A percentile compares a stretch with the other conserved stretches of the same genome.
phyloP scores from a whole-genome alignment of 2,329 filamentous ascomycete species.

The Cucurbitaria berberidis region DNA sequence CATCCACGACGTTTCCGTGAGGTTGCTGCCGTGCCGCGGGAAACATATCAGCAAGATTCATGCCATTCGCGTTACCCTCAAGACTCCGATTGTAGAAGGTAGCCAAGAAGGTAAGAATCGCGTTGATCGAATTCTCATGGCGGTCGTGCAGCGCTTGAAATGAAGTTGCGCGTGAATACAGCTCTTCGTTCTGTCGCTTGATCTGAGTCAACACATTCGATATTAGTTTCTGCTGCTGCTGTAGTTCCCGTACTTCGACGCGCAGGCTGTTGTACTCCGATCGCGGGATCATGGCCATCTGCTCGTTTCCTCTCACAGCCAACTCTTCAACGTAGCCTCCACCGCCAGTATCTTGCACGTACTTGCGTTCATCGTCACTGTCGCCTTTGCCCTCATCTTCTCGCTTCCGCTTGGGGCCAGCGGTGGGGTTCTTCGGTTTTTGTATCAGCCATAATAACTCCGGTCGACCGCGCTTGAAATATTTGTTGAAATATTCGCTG shows the following conservation, averaged over 20 bases:
- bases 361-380: constrained; percentile 68
- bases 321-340: constrained; percentile 50
- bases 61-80: constrained; percentile 76
- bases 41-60: constrained; percentile 85
- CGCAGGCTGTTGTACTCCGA: constrained; percentile 80
- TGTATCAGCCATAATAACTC: constrained; percentile 96
- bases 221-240: constrained; percentile 86
- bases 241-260: constrained; percentile 79
- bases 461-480: constrained; percentile 90
- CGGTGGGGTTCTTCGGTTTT: constrained; percentile 79
- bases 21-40: constrained; percentile 65
- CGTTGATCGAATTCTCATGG: constrained; percentile 98
- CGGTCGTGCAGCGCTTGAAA: constrained; percentile 92
- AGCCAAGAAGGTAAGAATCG: constrained; percentile 95
- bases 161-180: constrained; percentile 84
- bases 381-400: constrained; percentile 70
- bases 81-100: constrained; percentile 95
- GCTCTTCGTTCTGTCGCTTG: constrained; percentile 82
- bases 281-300: constrained; percentile 62
- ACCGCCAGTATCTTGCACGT: constrained; percentile 52
- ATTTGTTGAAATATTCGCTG: constrained; percentile 97
- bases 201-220: constrained; percentile 80
- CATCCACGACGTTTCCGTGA: constrained; percentile 67
- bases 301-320: constrained; percentile 47
- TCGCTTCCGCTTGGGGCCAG: constrained; percentile 55